phyloP scores from a whole-genome alignment of 2,329 filamentous ascomycete genomes.

The Zarea fungicola region DNA sequence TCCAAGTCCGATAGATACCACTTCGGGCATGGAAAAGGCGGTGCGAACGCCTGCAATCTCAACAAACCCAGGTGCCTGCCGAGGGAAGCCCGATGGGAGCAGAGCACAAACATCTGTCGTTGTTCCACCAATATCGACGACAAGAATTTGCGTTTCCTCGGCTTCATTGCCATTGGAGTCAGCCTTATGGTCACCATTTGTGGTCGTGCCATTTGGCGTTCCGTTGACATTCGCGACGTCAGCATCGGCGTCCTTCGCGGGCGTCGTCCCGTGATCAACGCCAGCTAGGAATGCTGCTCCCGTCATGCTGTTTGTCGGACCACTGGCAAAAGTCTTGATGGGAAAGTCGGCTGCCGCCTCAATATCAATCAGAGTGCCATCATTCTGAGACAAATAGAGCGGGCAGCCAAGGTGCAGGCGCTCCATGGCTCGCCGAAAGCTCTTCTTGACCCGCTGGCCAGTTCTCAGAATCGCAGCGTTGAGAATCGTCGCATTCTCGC shows the following conservation, averaged over 20 bases:
- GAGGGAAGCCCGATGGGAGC: conserved; percentile 53
- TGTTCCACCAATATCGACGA: conserved; percentile 57
- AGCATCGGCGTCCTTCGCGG: background rate
- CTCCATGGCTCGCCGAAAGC: conserved; percentile 42
- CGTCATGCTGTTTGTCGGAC: conserved; percentile 49
- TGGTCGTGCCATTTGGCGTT: no score
- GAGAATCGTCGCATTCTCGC: conserved; percentile 52
- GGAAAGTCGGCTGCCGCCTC: conserved; percentile 42
- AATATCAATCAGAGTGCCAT: conserved; percentile 47
- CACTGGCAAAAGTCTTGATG: conserved; percentile 49
- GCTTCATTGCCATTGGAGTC: background rate
- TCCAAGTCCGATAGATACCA: conserved; percentile 51
- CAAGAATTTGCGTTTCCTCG: conserved; percentile 33
- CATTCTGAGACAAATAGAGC: conserved; percentile 48
- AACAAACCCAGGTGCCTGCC: conserved; percentile 53
- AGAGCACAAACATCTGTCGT: conserved; percentile 56
- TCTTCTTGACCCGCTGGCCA: conserved; percentile 40
- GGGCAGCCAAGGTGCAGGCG: conserved; percentile 37
- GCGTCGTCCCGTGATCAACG: no score
- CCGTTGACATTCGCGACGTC: no score
- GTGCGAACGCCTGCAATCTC: conserved; percentile 54
- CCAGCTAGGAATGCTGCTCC: conserved; percentile 50
- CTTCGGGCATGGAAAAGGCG: conserved; percentile 53
- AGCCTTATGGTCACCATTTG: no score
- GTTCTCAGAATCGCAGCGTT: conserved; percentile 48